Evolutionary conservation across 257 asterid species (phyloP).

Genomic region (Ilex aquifolium): DNA sequence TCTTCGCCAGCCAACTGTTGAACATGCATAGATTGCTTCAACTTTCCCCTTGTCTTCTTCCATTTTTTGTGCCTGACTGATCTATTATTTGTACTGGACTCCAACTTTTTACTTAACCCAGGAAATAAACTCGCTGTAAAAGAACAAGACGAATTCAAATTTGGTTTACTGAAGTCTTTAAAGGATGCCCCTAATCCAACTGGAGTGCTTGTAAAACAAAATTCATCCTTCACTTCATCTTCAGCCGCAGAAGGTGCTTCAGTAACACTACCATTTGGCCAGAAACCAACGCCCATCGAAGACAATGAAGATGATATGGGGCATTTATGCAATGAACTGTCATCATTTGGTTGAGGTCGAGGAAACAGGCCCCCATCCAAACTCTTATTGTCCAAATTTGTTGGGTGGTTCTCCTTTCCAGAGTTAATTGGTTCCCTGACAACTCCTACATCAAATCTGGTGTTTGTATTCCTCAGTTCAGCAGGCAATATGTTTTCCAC

Average conservation of each 20-base stretch:
- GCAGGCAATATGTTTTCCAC: slow-evolving; percentile 8
- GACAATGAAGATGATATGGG: slow-evolving; percentile 25
- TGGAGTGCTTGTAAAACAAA: slow-evolving; percentile 25
- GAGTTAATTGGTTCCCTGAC: slow-evolving; percentile 5
- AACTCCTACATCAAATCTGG: slow-evolving; percentile 5
- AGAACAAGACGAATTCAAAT: slow-evolving; percentile 31
- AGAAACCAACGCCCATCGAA: slow-evolving; percentile 21
- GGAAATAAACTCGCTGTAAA: slow-evolving; percentile 25
- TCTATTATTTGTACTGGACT: slow-evolving; percentile 27
- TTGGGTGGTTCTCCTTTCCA: slow-evolving; percentile 32
- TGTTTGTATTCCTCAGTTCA: slow-evolving; percentile 5
- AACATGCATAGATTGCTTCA: slow-evolving; percentile 32
- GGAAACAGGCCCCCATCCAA: slow-evolving; percentile 19
- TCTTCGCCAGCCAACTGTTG: slow-evolving; percentile 33
- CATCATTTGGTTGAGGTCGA: slow-evolving; percentile 13
- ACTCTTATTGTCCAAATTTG: slow-evolving; percentile 16
- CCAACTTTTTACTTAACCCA: slow-evolving; percentile 26
- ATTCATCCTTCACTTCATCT: slow-evolving; percentile 33
- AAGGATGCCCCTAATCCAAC: slow-evolving; percentile 26
- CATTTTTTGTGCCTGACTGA: slow-evolving; percentile 32
- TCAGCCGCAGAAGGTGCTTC: slow-evolving; percentile 27
- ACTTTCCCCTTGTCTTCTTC: slow-evolving; percentile 49
- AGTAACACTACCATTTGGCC: slow-evolving; percentile 17
- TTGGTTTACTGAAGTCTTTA: slow-evolving; percentile 33
- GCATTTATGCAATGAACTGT: slow-evolving; percentile 10